phyloP scores from a whole-genome alignment of 139 green algal species.

The Spirogloea muscicola region DNA sequence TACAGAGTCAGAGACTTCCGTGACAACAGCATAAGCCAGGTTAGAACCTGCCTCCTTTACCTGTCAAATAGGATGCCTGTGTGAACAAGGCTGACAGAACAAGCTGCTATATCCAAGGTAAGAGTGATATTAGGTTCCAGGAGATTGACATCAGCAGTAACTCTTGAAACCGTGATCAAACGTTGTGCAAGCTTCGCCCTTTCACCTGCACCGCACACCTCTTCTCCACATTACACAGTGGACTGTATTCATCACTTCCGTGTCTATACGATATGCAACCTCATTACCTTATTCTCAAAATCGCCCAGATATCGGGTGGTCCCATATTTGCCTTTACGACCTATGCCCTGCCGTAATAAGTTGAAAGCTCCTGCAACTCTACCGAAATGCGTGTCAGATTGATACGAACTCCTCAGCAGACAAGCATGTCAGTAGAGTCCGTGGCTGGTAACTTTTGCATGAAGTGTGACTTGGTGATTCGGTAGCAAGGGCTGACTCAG shows the following conservation, averaged over 20 bases:
- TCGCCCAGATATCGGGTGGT: slow-evolving; percentile 26
- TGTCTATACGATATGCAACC: not conserved
- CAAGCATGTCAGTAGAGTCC: not conserved
- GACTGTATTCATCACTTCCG: not conserved
- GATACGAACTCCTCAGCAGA: not conserved
- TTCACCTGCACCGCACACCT: no score
- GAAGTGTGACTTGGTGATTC: not conserved
- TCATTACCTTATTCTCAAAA: slow-evolving; percentile 17
- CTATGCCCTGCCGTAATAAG: slow-evolving; percentile 19
- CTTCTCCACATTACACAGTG: no score
- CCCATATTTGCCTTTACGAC: not conserved
- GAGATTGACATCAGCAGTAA: not conserved
- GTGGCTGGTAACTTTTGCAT: not conserved
- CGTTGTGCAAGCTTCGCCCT: not conserved
- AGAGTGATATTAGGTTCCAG: not conserved
- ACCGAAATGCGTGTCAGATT: not conserved
- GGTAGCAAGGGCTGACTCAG: not conserved
- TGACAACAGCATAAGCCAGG: slow-evolving; percentile 29
- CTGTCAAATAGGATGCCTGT: slow-evolving; percentile 3
- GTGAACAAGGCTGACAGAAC: not conserved
- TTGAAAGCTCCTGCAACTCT: slow-evolving; percentile 30
- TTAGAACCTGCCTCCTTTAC: slow-evolving; percentile 32
- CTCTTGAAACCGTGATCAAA: not conserved
- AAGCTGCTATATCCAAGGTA: not conserved
- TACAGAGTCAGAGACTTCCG: slow-evolving; percentile 36